These are phyloP conservation scores for Cercophora samala DNA, from an alignment of 495 filamentous ascomycete species.

Conservation along the genomic window DNA sequence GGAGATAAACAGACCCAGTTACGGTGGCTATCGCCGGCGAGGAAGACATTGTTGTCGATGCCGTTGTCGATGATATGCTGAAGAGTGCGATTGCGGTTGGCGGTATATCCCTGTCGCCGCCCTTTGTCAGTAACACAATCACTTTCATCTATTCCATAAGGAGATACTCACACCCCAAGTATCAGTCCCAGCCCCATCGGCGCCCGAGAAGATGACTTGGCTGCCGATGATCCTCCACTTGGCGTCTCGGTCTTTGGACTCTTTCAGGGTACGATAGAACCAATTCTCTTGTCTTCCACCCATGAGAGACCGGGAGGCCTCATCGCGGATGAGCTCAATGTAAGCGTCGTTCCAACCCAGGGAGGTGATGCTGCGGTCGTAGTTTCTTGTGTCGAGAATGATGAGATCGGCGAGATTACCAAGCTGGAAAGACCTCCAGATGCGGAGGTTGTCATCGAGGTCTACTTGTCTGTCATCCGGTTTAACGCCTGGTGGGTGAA, in stretches of 20 bases:
- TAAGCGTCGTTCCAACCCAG: constrained; percentile 56
- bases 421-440: constrained; percentile 62
- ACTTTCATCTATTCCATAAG: background rate
- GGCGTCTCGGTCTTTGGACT: constrained; percentile 52
- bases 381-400: constrained; percentile 63
- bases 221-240: constrained; percentile 62
- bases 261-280: constrained; percentile 56
- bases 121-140: background rate
- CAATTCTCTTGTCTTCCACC: constrained; percentile 61
- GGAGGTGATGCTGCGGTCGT: constrained; percentile 54
- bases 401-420: constrained; percentile 60
- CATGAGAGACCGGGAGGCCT: constrained; percentile 58
- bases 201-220: constrained; percentile 56
- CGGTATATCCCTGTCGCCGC: constrained; percentile 52
- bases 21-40: constrained; percentile 59
- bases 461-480: constrained; percentile 50
- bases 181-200: constrained; percentile 40
- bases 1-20: constrained; percentile 58
- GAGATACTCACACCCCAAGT: constrained; percentile 15
- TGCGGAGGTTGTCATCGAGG: constrained; percentile 64
- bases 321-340: constrained; percentile 52
- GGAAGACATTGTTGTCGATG: constrained; percentile 59
- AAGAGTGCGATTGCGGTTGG: constrained; percentile 61
- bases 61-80: constrained; percentile 54
- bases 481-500: constrained; percentile 10